A percentile compares a stretch with the other conserved stretches of the same genome.
phyloP scores from a whole-genome alignment of 805 yeast genomes.

The Saccharomycopsis microspora region DNA sequence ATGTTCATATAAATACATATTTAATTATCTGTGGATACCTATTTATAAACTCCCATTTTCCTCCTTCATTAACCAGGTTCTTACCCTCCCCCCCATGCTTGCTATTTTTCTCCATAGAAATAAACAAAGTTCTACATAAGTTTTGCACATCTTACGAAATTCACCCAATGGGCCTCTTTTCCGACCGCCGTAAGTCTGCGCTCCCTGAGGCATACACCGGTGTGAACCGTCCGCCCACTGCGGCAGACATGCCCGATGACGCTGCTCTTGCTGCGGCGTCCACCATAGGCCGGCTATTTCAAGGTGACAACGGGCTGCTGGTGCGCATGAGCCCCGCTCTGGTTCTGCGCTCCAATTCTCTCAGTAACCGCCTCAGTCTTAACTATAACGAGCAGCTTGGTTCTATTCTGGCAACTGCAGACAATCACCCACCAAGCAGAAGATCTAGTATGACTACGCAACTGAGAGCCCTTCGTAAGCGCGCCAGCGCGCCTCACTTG shows the following conservation, averaged over 20 bases:
- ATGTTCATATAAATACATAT: too few relatives aligned
- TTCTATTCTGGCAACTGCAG: background rate
- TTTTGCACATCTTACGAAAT: too few relatives aligned
- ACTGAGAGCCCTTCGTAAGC: background rate
- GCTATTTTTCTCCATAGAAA: too few relatives aligned
- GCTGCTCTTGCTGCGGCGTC: conserved; percentile 16
- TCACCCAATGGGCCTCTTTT: conserved; percentile 9
- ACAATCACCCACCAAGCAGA: background rate
- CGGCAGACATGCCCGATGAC: conserved; percentile 13
- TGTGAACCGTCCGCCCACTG: conserved; percentile 15
- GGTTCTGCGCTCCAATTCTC: conserved; percentile 1
- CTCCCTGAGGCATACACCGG: conserved; percentile 16
- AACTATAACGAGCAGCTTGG: conserved; percentile 5
- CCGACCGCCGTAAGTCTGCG: conserved; percentile 13
- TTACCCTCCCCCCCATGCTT: too few relatives aligned
- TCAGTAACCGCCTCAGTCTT: background rate
- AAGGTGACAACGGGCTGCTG: conserved; percentile 2
- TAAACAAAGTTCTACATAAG: too few relatives aligned
- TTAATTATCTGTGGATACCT: too few relatives aligned
- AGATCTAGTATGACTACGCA: background rate
- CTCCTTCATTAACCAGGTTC: too few relatives aligned
- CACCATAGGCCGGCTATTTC: conserved; percentile 13
- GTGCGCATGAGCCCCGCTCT: background rate
- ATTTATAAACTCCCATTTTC: too few relatives aligned
- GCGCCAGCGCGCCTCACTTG: background rate